These are phyloP conservation scores for Aspergillus eucalypticola DNA, from an alignment of 2,329 filamentous ascomycete species.

Conservation along the genomic window DNA sequence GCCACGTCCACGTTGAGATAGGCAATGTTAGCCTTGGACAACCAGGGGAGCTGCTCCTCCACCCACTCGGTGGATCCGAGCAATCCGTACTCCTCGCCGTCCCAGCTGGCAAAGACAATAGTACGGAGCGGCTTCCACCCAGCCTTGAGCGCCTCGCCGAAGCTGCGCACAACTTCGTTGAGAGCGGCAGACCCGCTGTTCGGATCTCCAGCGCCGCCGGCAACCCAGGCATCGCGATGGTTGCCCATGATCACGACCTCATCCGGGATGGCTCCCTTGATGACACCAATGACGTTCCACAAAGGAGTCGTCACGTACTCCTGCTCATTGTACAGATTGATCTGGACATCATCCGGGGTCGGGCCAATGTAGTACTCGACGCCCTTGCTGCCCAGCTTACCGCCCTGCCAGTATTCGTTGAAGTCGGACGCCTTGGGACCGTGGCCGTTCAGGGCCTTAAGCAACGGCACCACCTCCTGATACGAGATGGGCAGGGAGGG, in stretches of 20 bases:
- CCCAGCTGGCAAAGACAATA: constrained; percentile 86
- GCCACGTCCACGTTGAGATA: constrained; percentile 87
- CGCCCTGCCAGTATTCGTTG: constrained; percentile 69
- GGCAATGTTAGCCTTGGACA: constrained; percentile 70
- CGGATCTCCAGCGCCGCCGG: constrained; percentile 78
- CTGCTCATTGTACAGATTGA: constrained; percentile 77
- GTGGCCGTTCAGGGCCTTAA: constrained; percentile 87
- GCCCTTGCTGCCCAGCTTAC: constrained; percentile 75
- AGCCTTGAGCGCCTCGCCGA: constrained; percentile 67
- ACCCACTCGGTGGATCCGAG: constrained; percentile 91
- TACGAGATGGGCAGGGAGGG: constrained; percentile 93
- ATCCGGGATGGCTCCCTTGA: constrained; percentile 82
- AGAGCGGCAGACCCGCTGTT: constrained; percentile 79
- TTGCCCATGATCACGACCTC: constrained; percentile 92
- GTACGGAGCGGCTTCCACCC: constrained; percentile 87
- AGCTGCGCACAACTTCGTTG: constrained; percentile 75
- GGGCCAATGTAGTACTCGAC: constrained; percentile 85
- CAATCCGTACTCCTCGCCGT: constrained; percentile 82
- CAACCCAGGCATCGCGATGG: constrained; percentile 87
- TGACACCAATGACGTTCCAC: constrained; percentile 89
- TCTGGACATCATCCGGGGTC: constrained; percentile 67
- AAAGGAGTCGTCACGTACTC: constrained; percentile 78
- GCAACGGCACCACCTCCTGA: constrained; percentile 76
- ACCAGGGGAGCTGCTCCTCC: constrained; percentile 83
- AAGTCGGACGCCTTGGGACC: constrained; percentile 77